Evolutionary conservation across 148 eudicot species (phyloP), one percentile per base, ranked within the genome.

Genomic region (Nyssa sinensis): DNA sequence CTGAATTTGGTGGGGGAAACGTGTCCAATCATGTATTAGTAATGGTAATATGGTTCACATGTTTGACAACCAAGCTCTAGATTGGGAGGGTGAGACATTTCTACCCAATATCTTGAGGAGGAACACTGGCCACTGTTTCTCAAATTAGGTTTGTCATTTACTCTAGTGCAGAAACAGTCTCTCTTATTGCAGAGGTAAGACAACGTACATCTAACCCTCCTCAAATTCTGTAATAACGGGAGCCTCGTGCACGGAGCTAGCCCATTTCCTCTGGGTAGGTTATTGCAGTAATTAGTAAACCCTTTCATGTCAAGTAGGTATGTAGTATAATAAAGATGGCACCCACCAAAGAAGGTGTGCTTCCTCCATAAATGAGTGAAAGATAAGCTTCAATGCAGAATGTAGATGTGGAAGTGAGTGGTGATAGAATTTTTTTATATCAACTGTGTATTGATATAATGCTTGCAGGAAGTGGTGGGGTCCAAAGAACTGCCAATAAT

Each of bases 301-400:
- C 65, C 25, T 76, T 41, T 76, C 62, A 68, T 30, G 69, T 49
- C 72, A 76, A 69, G 62, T 69, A 39, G 66, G 78, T 69, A 76
- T 69, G 74, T 37, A 5, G 25, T 33, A 44, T 39, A 62, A 17
- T 64, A 21, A 55, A 59, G 55, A 67, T 66, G 64, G 72, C 25
- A 67, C 28, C 66, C 59, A 75, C 72, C 63, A 63, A 19, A 49
- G 41, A 65, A 74, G 64, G 51, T 49, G 27, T 74, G 70, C 9
- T 65, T 53, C 33, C 34, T 55, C 51, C 7, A 71, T 69, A 14
- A 71, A 61, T 44, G 59, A 62, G 76, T 73, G 69, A 66, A 30
- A 60, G 29, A 57, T 51, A 25, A 51, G 70, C 77, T 49, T 16
- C 47, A 34, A 19, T 51, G 37, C 49, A 65, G 27, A 74, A 32